phyloP scores from a whole-genome alignment of 208 protist genomes.

The Leishmania mexicana region DNA sequence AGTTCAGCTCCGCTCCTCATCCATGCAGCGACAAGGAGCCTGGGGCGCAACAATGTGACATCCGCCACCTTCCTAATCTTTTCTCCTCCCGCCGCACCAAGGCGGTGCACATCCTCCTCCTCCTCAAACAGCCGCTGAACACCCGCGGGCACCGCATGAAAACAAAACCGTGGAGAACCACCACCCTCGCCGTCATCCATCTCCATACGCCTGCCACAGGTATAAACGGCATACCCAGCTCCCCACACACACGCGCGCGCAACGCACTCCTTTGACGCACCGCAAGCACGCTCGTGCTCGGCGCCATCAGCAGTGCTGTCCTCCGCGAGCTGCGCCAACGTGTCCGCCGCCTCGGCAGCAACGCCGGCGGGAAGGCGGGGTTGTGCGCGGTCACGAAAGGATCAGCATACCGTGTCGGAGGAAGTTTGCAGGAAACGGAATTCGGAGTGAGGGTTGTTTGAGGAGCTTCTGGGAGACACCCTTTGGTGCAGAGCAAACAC shows the following conservation, averaged over 20 bases:
- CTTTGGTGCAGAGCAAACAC: no score
- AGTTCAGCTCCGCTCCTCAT: not conserved
- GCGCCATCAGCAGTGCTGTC: not conserved
- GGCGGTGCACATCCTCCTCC: conserved; percentile 47
- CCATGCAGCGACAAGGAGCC: not conserved
- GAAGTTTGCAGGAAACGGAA: no score
- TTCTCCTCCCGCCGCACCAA: conserved; percentile 20
- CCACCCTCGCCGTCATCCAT: fast-evolving
- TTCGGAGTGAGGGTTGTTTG: no score
- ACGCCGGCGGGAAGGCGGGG: no score
- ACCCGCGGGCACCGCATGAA: not conserved
- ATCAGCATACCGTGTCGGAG: no score
- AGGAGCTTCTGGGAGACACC: no score
- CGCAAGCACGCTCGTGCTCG: not conserved
- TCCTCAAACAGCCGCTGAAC: conserved; percentile 4
- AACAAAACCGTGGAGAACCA: not conserved
- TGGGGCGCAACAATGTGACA: not conserved
- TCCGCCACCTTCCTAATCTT: not conserved
- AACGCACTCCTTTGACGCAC: conserved; percentile 7
- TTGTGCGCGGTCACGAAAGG: no score
- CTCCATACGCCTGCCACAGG: no score
- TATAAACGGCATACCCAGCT: fast-evolving
- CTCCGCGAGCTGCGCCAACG: not conserved
- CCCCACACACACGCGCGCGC: fast-evolving
- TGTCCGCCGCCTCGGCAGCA: no score